Percentiles rank a stretch among this genome's conserved stretches.
phyloP scores from a whole-genome alignment of 148 eudicot genomes.

The Chenopodium album region DNA sequence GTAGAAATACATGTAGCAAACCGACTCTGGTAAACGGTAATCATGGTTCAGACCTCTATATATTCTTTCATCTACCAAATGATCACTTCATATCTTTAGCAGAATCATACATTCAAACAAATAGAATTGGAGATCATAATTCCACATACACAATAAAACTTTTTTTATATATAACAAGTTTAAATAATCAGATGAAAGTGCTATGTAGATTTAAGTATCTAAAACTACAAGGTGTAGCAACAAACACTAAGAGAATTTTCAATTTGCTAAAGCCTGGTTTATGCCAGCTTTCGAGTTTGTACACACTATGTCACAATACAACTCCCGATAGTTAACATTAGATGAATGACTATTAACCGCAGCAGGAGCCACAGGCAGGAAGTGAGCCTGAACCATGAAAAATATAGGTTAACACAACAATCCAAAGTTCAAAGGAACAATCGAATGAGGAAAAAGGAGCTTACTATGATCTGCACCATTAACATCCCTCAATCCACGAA shows the following conservation, averaged over 20 bases:
- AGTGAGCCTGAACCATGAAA: slow-evolving; percentile 51
- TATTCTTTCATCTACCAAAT: neutral
- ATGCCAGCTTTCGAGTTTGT: neutral
- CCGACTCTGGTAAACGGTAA: too few relatives aligned
- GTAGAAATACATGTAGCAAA: too few relatives aligned
- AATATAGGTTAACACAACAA: neutral
- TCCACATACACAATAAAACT: neutral
- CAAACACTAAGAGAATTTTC: neutral
- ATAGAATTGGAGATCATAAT: too few relatives aligned
- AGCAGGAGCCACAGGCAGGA: slow-evolving; percentile 98
- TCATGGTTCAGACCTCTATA: neutral
- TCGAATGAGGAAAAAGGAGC: slow-evolving; percentile 17
- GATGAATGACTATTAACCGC: slow-evolving; percentile 31
- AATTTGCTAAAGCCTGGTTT: neutral
- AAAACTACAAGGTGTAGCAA: neutral
- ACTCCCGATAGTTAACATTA: slow-evolving; percentile 7
- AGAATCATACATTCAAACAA: neutral
- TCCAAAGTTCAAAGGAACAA: neutral
- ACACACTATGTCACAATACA: neutral
- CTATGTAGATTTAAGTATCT: neutral
- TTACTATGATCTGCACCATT: slow-evolving; percentile 78
- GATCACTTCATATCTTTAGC: neutral
- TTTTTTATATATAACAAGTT: neutral
- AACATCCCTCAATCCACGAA: slow-evolving; percentile 75
- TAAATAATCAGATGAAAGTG: neutral